Evolutionary conservation across 371 early-diverging fungal genomes (phyloP), one percentile per base, ranked within the genome.

Genomic region (Mucor saturninus): DNA sequence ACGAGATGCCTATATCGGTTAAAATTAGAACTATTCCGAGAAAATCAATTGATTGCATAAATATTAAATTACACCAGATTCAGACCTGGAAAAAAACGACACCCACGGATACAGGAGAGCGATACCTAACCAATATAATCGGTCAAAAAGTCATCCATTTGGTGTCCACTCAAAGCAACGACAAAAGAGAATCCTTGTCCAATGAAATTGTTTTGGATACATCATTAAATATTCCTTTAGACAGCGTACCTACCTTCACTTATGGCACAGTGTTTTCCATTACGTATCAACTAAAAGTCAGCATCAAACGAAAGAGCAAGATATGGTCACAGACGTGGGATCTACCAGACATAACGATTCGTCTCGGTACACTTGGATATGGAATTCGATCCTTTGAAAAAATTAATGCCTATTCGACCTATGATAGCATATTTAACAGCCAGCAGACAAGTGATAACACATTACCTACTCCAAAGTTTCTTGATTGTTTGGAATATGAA

Each of bases 281-380:
- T 35, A n/a, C 35, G 1, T 63, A 68, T 50, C 28, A 37, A 9
- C n/a, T 68, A 21, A 13, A 64, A 8, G 31, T 64, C 30, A 59
- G 2, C 21, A 50, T 64, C 1, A 58, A 51, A 29, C 28, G 56
- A 21, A 53, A 58, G 5, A 59, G 64, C 21, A 63, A 62, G 35
- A n/a, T 63, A 1, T 59, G 63, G 59, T 49, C 43, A 10, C 26
- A 39, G 2, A 32, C 21, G 1, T 35, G 51, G 29, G 56, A 55
- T 26, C 31, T 63, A 32, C 49, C 54, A 13, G 53, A 60, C 5
- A 54, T 74, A 5, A 72, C 77, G 3, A 67, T 76, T 35, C 57
- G 42, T 3, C 56, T 76, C 28, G 77, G 77, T 15, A 76, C 77
- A 1, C 62, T 76, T 8, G 72, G 69, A 1, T 72, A 69, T 39